Conservation (phyloP, 225 moss, liverwort and hornwort species). For the Marchantia paleacea region DNA sequence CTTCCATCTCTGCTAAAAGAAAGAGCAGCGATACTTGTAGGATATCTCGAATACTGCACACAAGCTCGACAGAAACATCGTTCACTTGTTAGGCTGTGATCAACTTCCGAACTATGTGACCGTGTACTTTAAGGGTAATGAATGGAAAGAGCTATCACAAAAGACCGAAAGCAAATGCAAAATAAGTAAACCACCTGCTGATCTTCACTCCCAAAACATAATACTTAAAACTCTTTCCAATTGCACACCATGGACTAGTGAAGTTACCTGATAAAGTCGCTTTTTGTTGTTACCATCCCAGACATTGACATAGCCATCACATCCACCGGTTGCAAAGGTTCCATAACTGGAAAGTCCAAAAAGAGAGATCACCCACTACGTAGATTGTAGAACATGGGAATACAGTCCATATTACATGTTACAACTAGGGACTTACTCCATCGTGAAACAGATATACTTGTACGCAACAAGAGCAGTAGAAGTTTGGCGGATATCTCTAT, state of each 20-base stretch:
- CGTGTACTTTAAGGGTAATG: too few species aligned
- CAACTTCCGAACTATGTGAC: too few species aligned
- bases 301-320: constrained; percentile 98
- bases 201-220: neutral
- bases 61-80: neutral
- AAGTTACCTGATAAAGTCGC: constrained; percentile 81
- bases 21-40: constrained; percentile 87
- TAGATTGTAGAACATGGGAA: too few species aligned
- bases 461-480: too few species aligned
- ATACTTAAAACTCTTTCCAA: neutral
- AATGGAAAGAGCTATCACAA: neutral
- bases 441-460: too few species aligned
- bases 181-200: neutral
- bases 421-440: too few species aligned
- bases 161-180: neutral
- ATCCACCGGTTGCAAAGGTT: constrained; percentile 98
- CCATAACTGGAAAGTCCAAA: constrained; percentile 64
- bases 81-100: too few species aligned
- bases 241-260: neutral
- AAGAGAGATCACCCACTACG: neutral
- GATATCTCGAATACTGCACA: constrained; percentile 90
- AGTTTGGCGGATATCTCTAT: too few species aligned
- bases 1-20: constrained; percentile 99
- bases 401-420: too few species aligned
- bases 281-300: constrained; percentile 99